phyloP scores from a whole-genome alignment of 192 early-diverging fungal genomes.

The Phycomyces nitens region DNA sequence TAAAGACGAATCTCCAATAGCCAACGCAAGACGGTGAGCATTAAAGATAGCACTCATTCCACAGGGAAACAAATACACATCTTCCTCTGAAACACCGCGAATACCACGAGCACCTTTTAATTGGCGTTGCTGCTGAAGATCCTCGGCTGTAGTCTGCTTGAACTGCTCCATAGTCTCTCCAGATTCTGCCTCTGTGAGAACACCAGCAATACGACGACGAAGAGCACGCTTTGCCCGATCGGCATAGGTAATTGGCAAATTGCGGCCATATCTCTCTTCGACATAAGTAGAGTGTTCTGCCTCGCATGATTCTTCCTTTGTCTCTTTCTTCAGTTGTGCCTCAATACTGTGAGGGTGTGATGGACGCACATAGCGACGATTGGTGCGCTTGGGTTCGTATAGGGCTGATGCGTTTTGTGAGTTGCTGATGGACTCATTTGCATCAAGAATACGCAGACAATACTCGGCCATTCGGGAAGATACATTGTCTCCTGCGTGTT shows the following conservation, averaged over 20 bases:
- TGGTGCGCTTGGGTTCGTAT: constrained; percentile 15
- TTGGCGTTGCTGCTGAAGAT: constrained; percentile 40
- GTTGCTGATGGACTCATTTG: constrained; percentile 35
- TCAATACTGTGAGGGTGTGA: constrained; percentile 6
- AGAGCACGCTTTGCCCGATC: constrained; percentile 71
- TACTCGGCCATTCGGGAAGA: constrained; percentile 84
- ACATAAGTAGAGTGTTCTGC: constrained; percentile 68
- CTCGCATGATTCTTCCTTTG: constrained; percentile 33
- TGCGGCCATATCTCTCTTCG: constrained; percentile 94
- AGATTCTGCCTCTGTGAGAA: constrained; percentile 40
- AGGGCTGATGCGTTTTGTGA: constrained; percentile 15
- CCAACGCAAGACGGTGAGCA: constrained; percentile 64
- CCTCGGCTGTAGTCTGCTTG: constrained; percentile 32
- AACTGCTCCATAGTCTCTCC: constrained; percentile 8
- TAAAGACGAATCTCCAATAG: constrained; percentile 39
- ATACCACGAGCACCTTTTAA: constrained; percentile 45
- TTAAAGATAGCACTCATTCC: constrained; percentile 96
- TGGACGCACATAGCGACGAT: constrained; percentile 13
- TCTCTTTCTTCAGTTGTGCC: not conserved
- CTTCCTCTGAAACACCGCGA: constrained; percentile 58
- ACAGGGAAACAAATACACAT: constrained; percentile 85
- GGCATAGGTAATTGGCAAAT: constrained; percentile 66
- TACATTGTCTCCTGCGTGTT: constrained; percentile 89
- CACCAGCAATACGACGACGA: constrained; percentile 82
- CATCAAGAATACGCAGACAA: constrained; percentile 68